These are phyloP conservation scores for Leccinum variicolor DNA, from an alignment of 768 basidiomycete genomes.

Conservation along the genomic window DNA sequence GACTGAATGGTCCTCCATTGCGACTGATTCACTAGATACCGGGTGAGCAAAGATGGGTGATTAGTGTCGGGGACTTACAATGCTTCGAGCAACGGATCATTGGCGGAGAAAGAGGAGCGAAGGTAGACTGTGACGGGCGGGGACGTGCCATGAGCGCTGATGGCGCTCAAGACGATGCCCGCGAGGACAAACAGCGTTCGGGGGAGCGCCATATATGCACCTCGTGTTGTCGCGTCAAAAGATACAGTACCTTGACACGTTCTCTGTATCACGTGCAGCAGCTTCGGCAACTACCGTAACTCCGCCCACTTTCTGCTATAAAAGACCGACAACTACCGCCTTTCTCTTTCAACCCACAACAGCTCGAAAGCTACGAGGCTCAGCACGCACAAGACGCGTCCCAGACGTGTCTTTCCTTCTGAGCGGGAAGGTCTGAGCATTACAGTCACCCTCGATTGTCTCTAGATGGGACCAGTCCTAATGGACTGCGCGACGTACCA, in stretches of 20 bases:
- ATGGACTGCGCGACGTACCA: slow-evolving; percentile 28
- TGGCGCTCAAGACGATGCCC: slow-evolving; percentile 14
- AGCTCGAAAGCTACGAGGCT: slow-evolving; percentile 31
- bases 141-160: slow-evolving; percentile 21
- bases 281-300: slow-evolving; percentile 14
- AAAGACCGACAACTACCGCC: background rate
- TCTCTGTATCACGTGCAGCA: slow-evolving; percentile 16
- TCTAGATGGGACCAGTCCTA: slow-evolving; percentile 26
- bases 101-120: slow-evolving; percentile 25
- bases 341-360: slow-evolving; percentile 10
- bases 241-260: slow-evolving; percentile 6
- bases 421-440: slow-evolving; percentile 36
- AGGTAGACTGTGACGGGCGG: slow-evolving; percentile 30
- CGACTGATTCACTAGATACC: slow-evolving; percentile 70
- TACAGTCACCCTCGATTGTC: slow-evolving; percentile 29
- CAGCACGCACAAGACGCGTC: slow-evolving; percentile 24
- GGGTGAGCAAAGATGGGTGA: slow-evolving; percentile 1
- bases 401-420: slow-evolving; percentile 19
- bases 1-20: slow-evolving; percentile 63
- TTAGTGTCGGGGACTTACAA: slow-evolving; percentile 19
- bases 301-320: slow-evolving; percentile 15
- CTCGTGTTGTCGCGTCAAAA: slow-evolving; percentile 4
- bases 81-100: slow-evolving; percentile 30
- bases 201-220: slow-evolving; percentile 6
- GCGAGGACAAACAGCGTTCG: slow-evolving; percentile 15